Evolutionary conservation across 768 basidiomycete species (phyloP).

Genomic region (Suillus decipiens): DNA sequence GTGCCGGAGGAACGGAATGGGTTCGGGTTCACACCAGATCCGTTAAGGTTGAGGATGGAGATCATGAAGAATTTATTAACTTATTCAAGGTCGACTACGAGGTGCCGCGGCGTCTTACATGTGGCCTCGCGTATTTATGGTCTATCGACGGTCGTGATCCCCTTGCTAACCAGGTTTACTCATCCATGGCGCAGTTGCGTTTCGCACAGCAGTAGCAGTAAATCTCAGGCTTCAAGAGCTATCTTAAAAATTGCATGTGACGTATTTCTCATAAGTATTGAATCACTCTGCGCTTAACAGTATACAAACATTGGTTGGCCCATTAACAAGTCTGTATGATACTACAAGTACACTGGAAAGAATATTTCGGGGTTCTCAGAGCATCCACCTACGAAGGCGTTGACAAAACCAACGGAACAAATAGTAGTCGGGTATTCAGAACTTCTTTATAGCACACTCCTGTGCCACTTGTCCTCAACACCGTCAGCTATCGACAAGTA

Average conservation of each 20-base stretch:
- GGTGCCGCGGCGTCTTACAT: conserved; percentile 37
- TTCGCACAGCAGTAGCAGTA: conserved; percentile 36
- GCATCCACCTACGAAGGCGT: not conserved
- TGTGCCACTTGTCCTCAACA: conserved; percentile 63
- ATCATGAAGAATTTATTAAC: conserved; percentile 56
- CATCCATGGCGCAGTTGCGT: conserved; percentile 59
- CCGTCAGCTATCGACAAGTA: conserved; percentile 79
- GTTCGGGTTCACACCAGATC: conserved; percentile 64
- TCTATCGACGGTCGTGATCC: not conserved
- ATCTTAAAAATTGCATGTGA: not conserved
- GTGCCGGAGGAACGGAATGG: conserved; percentile 58
- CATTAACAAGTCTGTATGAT: conserved; percentile 1
- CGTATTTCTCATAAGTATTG: not conserved
- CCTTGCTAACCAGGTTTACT: conserved; percentile 50
- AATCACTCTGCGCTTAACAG: not conserved
- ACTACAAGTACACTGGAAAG: conserved; percentile 1
- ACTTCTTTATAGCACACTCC: conserved; percentile 37
- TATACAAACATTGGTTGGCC: not conserved
- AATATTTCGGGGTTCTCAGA: not conserved
- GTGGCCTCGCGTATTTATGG: not conserved
- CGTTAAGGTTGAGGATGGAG: conserved; percentile 65
- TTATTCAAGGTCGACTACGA: conserved; percentile 56
- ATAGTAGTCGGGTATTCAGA: not conserved
- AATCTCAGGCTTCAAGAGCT: not conserved
- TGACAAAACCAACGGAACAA: not conserved